Evolutionary conservation across 2,329 filamentous ascomycete genomes (phyloP), one percentile per base, ranked within the genome.

Genomic region (Bipolaris gigantea): DNA sequence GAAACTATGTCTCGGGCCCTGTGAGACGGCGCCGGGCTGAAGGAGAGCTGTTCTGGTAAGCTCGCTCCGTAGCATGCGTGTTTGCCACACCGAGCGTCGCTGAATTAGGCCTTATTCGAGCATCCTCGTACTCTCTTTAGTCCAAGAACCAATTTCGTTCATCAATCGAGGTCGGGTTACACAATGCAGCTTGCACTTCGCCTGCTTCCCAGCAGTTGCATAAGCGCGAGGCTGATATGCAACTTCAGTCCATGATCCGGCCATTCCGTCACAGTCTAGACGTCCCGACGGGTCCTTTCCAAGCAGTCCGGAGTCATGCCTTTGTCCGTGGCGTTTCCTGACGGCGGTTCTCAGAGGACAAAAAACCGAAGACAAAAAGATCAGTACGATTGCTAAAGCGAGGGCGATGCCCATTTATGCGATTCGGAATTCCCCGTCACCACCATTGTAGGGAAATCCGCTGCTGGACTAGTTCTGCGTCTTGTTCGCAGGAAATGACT

Each of bases 21-120:
- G 45, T 51, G 50, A 43, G 52, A 48, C 41, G 55, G 59, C 38
- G 34, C 50, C 59, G 65, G 66, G 53, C 59, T 67, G 59, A 66
- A 55, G 59, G 63, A 69, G 36, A 57, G 57, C 55, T 65, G 58
- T 46, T 57, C 68, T 60, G 57, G 64, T 63, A 62, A 66, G 64
- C 41, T 30, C 49, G 35, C 33, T 39, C 57, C 44, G 32, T 63
- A 57, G 63, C 35, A 55, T 54, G 39, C 48, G 34, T 41, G 47
- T 32, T 32, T 43, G 34, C 55, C 51, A 52, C 40, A 51, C 40
- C 18, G 21, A 33, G 13, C 5, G 30, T 43, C 27, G 36, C 41
- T 18, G n/a, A 41, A 40, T 11, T 43, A 33, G 32, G 56, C 42
- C 55, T 55, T 58, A 40, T 40, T 8, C 19, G 38, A 44, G 32